Conservation (phyloP, 2,329 filamentous ascomycete species). For the Neopestalotiopsis sp. region DNA sequence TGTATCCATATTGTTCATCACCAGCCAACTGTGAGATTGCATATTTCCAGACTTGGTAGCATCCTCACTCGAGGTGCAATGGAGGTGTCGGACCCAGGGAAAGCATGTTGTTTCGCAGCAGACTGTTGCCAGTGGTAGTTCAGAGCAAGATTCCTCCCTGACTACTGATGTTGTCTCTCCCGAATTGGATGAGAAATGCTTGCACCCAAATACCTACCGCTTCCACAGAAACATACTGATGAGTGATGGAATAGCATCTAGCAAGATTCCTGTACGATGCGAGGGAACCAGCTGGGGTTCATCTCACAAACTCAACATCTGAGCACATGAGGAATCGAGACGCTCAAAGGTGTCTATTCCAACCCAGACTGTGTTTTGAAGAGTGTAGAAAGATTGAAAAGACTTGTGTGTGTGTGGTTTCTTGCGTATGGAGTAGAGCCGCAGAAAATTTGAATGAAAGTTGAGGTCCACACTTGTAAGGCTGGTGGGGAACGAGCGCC, state of each 20-base stretch:
- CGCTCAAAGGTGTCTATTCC: too few relatives aligned
- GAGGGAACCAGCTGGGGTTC: too few relatives aligned
- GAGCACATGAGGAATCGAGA: too few relatives aligned
- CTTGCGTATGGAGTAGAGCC: neutral
- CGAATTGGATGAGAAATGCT: too few relatives aligned
- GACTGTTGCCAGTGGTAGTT: neutral
- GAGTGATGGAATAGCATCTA: too few relatives aligned
- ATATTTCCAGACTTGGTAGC: neutral
- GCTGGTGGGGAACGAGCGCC: neutral
- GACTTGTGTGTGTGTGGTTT: neutral
- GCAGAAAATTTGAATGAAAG: neutral
- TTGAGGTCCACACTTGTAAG: neutral
- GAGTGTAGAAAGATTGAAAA: neutral
- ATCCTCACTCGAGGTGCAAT: conserved; percentile 3
- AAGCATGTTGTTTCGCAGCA: neutral
- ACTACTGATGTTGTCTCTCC: too few relatives aligned
- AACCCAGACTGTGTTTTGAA: neutral
- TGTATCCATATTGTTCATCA: conserved; percentile 18
- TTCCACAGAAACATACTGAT: too few relatives aligned
- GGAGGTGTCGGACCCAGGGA: neutral
- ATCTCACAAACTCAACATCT: too few relatives aligned
- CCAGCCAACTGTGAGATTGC: conserved; percentile 17
- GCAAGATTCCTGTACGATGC: too few relatives aligned
- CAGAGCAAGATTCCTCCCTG: too few relatives aligned
- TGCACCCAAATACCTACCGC: too few relatives aligned